Evolutionary conservation across 164 flowering plant species (phyloP), one percentile per base, ranked within the genome.

Genomic region (Berberis thunbergii): DNA sequence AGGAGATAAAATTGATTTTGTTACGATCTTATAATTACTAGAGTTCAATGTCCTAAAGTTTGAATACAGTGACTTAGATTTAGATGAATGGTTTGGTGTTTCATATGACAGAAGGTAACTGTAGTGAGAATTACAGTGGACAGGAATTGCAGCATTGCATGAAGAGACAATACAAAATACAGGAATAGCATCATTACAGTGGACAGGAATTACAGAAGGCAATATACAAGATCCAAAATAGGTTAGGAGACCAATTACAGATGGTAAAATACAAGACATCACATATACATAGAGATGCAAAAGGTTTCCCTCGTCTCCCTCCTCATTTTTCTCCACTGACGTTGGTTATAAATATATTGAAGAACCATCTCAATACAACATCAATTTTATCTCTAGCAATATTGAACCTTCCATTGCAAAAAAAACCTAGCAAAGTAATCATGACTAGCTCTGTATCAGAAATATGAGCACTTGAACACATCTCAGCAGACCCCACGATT

Each of bases 371-470:
- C 13, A 52, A 7, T 52, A 10, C 54, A 52, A 52, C 13, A 7
- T 52, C n/a, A 12, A 52, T 4, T 0, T 50, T 5, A 4, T 52
- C 13, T 52, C 54, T 52, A 7, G 11, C 54, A 52, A 10, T 52
- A 10, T 10, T 6, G 54, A 52, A 52, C 54, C 54, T 52, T 52
- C 13, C 54, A 8, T 46, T 52, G 54, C 8, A 52, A 50, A 52
- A 1, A 26, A 26, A 26, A 26, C 26, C 26, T 26, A 26, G 26
- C 26, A 26, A 7, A 59, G 57, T 40, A 49, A 60, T 64, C 7
- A 69, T 73, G 66, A 54, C 67, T 46, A 9, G 12, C 12, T 64
- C 55, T 26, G 26, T 45, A 38, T 12, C 6, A 26, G 26, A 0
- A 26, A 26, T 26, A 26, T 26, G 26, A 26, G 26, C 26, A 26